Base-by-base conservation (phyloP, 495 filamentous ascomycete genomes). In the Achaetomiella virescens region DNA sequence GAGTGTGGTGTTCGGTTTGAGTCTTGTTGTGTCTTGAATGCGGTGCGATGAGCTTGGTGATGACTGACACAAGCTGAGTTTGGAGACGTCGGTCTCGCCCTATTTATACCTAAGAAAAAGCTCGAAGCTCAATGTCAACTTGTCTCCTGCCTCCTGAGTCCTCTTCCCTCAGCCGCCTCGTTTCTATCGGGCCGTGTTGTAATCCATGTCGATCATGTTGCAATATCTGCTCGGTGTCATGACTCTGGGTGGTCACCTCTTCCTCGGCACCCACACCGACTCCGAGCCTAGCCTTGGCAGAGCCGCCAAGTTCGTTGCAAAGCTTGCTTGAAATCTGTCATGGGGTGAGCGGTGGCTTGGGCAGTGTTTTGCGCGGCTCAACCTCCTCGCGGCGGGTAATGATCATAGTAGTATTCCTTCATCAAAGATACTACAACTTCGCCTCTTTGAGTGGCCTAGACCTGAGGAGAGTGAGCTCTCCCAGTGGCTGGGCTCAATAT, bases 351-450 rank as follows among this genome's bases (percentile, higher is more conserved):
- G n/a, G n/a, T n/a, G n/a, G n/a, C n/a, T n/a, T n/a, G n/a, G n/a
- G n/a, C n/a, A n/a, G n/a, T n/a, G n/a, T n/a, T n/a, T n/a, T n/a
- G n/a, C n/a, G n/a, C n/a, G n/a, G n/a, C n/a, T n/a, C 27, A 33
- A 12, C n/a, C 31, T 36, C 17, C 1, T 20, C 31, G 18, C 21
- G 29, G 18, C 31, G 46, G 46, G 46, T 37, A 48, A 48, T 15
- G 46, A 37, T 48, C 31, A n/a, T n/a, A n/a, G 46, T 47, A 47
- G 46, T 37, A 48, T 48, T 27, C 25, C 37, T n/a, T 37, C 29
- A 37, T 31, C 37, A 37, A 48, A 48, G 15, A 48, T 12, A 48
- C 3, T 29, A 5, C 3, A 27, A 6, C 21, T 35, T n/a, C n/a
- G n/a, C n/a, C n/a, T n/a, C n/a, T n/a, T n/a, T n/a, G n/a, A n/a